phyloP scores from a whole-genome alignment of 1,284 basidiomycete species.

The Volvariella surrecta region DNA sequence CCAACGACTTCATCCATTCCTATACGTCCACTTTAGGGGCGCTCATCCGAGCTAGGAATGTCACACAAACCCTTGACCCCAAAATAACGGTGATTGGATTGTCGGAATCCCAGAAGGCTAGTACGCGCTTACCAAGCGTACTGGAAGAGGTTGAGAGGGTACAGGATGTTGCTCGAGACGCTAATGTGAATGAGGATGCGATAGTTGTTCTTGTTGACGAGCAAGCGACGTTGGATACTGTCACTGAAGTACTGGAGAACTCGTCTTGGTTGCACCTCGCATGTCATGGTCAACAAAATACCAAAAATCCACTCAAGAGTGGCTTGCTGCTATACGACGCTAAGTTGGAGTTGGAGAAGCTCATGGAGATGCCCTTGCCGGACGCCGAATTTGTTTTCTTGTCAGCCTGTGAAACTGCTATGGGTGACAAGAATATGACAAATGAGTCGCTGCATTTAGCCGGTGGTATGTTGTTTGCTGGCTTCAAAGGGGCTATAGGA shows the following conservation, averaged over 20 bases:
- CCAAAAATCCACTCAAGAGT: conserved; percentile 16
- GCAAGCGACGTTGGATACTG: conserved; percentile 9
- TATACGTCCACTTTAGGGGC: conserved; percentile 16
- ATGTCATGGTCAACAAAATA: conserved; percentile 21
- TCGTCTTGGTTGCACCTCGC: conserved; percentile 20
- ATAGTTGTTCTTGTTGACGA: conserved; percentile 8
- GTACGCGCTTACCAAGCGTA: conserved; percentile 9
- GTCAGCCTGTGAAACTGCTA: conserved; percentile 27
- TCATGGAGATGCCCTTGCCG: conserved; percentile 12
- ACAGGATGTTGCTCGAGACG: not conserved
- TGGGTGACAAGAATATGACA: conserved; percentile 15
- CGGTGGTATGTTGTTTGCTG: conserved; percentile 24
- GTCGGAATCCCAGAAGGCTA: conserved; percentile 5
- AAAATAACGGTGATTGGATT: conserved; percentile 7
- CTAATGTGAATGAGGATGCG: not conserved
- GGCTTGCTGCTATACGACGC: conserved; percentile 14
- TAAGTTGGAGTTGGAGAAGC: conserved; percentile 13
- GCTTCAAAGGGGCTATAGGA: conserved; percentile 22
- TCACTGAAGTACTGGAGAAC: conserved; percentile 9
- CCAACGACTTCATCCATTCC: conserved; percentile 13
- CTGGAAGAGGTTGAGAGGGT: conserved; percentile 9
- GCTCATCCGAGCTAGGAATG: conserved; percentile 10
- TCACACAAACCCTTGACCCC: not conserved
- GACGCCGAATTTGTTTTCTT: conserved; percentile 21
- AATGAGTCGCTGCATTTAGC: conserved; percentile 23